phyloP scores from a whole-genome alignment of 495 filamentous ascomycete genomes.

The Rhizodiscina lignyota region DNA sequence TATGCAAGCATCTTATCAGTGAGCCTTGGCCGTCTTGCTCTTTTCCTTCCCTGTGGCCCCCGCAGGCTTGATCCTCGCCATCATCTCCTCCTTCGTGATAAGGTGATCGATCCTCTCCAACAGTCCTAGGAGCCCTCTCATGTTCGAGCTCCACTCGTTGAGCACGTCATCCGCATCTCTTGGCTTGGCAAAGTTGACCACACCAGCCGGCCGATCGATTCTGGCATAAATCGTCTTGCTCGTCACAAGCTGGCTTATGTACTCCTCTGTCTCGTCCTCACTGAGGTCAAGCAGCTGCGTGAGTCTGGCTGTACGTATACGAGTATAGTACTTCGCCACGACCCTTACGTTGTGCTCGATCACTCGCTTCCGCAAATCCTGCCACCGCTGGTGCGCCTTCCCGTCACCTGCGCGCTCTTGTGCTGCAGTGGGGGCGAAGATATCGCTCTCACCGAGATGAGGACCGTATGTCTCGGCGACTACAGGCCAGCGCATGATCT shows the following conservation, averaged over 20 bases:
- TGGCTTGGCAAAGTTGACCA: slow-evolving; percentile 86
- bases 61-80: slow-evolving; percentile 75
- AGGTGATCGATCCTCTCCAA: slow-evolving; percentile 93
- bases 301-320: slow-evolving; percentile 77
- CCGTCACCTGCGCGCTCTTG: slow-evolving; percentile 47
- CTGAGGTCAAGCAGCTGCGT: slow-evolving; percentile 79
- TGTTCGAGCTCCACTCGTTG: slow-evolving; percentile 97
- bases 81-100: slow-evolving; percentile 99
- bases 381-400: slow-evolving; percentile 69
- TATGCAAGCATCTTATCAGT: too few species aligned
- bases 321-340: slow-evolving; percentile 95
- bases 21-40: too few species aligned
- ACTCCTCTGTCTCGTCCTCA: slow-evolving; percentile 93
- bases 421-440: slow-evolving; percentile 52
- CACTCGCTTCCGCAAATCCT: slow-evolving; percentile 89
- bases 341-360: slow-evolving; percentile 99
- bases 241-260: slow-evolving; percentile 87
- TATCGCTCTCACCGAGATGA: slow-evolving; percentile 77
- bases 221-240: slow-evolving; percentile 95
- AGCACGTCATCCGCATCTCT: slow-evolving; percentile 92
- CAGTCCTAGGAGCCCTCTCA: slow-evolving; percentile 89
- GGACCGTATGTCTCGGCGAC: slow-evolving; percentile 74
- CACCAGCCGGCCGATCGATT: slow-evolving; percentile 82
- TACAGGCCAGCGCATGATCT: slow-evolving; percentile 96
- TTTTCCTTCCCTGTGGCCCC: not conserved